Evolutionary conservation across 2,329 filamentous ascomycete genomes (phyloP).

Genomic region (Penicillium sp.): DNA sequence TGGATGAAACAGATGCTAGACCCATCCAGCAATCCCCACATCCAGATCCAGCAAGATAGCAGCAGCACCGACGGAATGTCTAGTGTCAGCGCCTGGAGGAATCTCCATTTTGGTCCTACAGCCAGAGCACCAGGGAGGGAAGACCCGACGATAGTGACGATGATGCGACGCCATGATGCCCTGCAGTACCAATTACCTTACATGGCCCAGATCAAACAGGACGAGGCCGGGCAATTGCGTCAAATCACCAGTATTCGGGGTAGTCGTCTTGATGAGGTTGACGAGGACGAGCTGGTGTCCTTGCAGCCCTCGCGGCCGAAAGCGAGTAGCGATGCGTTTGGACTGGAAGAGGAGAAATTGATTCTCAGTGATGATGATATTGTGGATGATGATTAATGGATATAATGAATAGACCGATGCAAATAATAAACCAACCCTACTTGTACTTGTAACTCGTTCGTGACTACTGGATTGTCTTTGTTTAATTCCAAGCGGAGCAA

Average conservation of each 20-base stretch:
- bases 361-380: conserved; percentile 84
- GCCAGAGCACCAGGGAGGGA: conserved; percentile 4
- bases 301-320: conserved; percentile 41
- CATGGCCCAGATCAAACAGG: conserved; percentile 66
- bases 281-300: conserved; percentile 32
- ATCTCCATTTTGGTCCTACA: conserved; percentile 15
- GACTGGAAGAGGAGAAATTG: conserved; percentile 64
- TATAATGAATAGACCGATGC: background rate
- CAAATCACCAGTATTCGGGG: conserved; percentile 66
- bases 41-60: conserved; percentile 36
- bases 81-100: conserved; percentile 46
- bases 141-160: conserved; percentile 21
- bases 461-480: too few species aligned
- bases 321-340: conserved; percentile 31
- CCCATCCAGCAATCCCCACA: conserved; percentile 47
- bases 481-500: too few species aligned
- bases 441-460: too few species aligned
- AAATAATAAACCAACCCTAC: too few species aligned
- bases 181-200: conserved; percentile 87
- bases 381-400: conserved; percentile 53
- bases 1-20: conserved; percentile 43
- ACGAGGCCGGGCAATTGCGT: conserved; percentile 61
- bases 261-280: conserved; percentile 51
- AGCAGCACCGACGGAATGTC: conserved; percentile 4
- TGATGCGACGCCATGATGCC: conserved; percentile 42